Conservation (phyloP, 371 early-diverging fungal genomes). For the Mortierella sp. region DNA sequence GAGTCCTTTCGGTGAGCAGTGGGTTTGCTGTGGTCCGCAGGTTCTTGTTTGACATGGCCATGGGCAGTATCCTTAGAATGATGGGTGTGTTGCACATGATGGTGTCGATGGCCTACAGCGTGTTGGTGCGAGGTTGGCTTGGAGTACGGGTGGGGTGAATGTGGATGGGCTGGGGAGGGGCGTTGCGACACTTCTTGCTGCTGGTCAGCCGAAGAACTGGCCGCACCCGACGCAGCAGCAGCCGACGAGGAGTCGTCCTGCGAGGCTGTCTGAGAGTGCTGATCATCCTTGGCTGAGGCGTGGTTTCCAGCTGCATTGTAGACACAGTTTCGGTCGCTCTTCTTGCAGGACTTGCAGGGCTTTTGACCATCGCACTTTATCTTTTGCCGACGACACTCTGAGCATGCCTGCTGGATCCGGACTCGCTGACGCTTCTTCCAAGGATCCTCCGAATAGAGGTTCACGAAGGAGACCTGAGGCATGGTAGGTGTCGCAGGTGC, state of each 20-base stretch:
- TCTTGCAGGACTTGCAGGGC: constrained; percentile 53
- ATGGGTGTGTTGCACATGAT: constrained; percentile 21
- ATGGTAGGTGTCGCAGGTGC: constrained; percentile 42
- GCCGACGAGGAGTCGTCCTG: neutral
- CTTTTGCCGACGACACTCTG: constrained; percentile 53
- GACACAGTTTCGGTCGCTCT: constrained; percentile 49
- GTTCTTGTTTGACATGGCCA: constrained; percentile 33
- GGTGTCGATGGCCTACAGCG: constrained; percentile 20
- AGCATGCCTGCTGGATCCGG: constrained; percentile 52
- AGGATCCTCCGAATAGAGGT: constrained; percentile 54
- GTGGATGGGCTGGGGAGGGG: constrained; percentile 19
- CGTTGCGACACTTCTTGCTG: constrained; percentile 1
- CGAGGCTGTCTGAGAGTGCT: neutral
- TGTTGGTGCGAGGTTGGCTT: constrained; percentile 24
- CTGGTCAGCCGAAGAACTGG: neutral
- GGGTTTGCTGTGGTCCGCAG: constrained; percentile 27
- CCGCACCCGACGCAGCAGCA: neutral
- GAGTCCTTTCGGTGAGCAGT: constrained; percentile 48
- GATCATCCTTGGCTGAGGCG: constrained; percentile 29
- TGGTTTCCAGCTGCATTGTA: constrained; percentile 32
- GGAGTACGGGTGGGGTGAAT: constrained; percentile 41
- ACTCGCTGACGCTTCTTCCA: constrained; percentile 54
- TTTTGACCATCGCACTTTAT: constrained; percentile 53
- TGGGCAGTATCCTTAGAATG: constrained; percentile 5
- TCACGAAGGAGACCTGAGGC: constrained; percentile 54